phyloP scores from a whole-genome alignment of 176 grass and related monocot species.

The Microstegium vimineum region DNA sequence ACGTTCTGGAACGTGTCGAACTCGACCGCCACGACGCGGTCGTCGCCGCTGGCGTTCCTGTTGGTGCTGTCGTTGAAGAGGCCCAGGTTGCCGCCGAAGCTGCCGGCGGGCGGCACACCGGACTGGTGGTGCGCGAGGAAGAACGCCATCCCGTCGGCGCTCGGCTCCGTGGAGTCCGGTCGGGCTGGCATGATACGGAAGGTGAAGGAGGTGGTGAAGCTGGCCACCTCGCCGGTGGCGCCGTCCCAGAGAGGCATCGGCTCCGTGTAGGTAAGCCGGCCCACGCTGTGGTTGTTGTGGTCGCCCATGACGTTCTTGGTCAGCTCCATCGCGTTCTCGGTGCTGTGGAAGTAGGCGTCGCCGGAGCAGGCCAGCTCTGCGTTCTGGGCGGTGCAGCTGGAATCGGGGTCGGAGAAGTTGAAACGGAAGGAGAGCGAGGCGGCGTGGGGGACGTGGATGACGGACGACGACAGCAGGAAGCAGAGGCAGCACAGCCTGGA shows the following conservation, averaged over 20 bases:
- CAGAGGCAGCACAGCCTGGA: background rate
- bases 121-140: slow-evolving; percentile 46
- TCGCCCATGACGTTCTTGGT: slow-evolving; percentile 22
- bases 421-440: slow-evolving; percentile 46
- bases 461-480: background rate
- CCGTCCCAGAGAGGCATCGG: slow-evolving; percentile 48
- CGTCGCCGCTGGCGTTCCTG: background rate
- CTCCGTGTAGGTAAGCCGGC: background rate
- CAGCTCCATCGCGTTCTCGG: slow-evolving; percentile 1
- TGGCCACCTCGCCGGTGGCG: slow-evolving; percentile 33
- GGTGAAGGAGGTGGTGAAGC: slow-evolving; percentile 44
- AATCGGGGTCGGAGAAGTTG: slow-evolving; percentile 24
- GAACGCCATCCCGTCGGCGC: slow-evolving; percentile 57
- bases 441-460: background rate
- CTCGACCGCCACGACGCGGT: slow-evolving; percentile 19
- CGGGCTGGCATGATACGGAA: slow-evolving; percentile 27
- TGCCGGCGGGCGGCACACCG: background rate
- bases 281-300: slow-evolving; percentile 7
- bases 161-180: background rate
- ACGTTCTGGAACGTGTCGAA: slow-evolving; percentile 12
- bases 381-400: background rate
- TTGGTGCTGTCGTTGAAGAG: slow-evolving; percentile 22
- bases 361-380: background rate
- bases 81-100: slow-evolving; percentile 22
- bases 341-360: background rate